Conservation (phyloP, 495 filamentous ascomycete species). For the Hapsidospora chrysogenum region DNA sequence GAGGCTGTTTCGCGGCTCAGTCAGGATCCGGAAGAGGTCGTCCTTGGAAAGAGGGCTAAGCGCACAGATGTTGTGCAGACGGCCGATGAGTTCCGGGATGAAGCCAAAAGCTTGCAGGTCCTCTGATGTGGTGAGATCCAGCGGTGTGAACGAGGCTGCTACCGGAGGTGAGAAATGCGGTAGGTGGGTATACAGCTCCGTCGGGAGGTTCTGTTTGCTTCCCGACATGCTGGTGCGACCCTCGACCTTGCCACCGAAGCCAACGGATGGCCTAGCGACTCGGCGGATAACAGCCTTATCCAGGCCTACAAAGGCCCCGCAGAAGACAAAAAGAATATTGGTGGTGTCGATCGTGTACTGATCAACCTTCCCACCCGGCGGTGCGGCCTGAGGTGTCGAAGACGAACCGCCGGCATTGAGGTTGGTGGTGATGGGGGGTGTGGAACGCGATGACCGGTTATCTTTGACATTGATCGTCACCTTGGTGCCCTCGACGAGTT, state of each 20-base stretch:
- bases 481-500: conserved; percentile 92
- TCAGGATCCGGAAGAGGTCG: conserved; percentile 73
- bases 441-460: conserved; percentile 40
- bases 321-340: conserved; percentile 93
- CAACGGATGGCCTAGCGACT: conserved; percentile 74
- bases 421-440: conserved; percentile 19
- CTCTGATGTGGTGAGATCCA: conserved; percentile 63
- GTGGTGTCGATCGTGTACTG: conserved; percentile 83
- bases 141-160: conserved; percentile 42
- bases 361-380: conserved; percentile 50
- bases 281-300: conserved; percentile 78
- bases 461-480: conserved; percentile 77
- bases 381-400: conserved; percentile 15
- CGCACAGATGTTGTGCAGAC: conserved; percentile 75
- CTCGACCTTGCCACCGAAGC: conserved; percentile 67
- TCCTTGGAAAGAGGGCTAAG: conserved; percentile 64
- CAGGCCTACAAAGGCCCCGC: conserved; percentile 85
- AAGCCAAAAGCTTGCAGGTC: conserved; percentile 87
- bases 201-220: conserved; percentile 21
- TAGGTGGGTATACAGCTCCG: conserved; percentile 22
- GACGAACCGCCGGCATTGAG: conserved; percentile 13
- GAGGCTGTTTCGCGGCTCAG: conserved; percentile 77
- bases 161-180: conserved; percentile 13
- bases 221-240: conserved; percentile 11
- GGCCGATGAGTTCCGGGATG: conserved; percentile 84